These are phyloP conservation scores for Schwanniomyces vanrijiae DNA, from an alignment of 805 yeast species.

Conservation along the genomic window DNA sequence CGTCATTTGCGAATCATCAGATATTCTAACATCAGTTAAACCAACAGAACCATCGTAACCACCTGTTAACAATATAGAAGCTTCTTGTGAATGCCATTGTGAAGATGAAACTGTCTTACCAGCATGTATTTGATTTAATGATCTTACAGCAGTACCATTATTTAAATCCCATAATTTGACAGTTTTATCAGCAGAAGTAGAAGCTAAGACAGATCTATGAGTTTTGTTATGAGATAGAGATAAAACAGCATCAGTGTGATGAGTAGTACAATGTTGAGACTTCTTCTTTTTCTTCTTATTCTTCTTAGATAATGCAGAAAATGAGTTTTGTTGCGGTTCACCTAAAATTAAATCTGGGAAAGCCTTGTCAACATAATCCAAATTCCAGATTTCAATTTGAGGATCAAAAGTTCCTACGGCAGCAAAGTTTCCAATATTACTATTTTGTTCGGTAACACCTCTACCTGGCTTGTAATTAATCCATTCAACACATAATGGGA, in stretches of 20 bases:
- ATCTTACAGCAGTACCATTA: conserved; percentile 71
- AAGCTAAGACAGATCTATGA: conserved; percentile 83
- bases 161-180: conserved; percentile 94
- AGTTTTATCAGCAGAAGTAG: conserved; percentile 94
- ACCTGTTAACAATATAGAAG: conserved; percentile 77
- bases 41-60: conserved; percentile 88
- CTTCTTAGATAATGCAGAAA: conserved; percentile 40
- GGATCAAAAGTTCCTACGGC: conserved; percentile 98
- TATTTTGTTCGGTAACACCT: conserved; percentile 32
- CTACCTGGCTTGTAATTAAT: conserved; percentile 68
- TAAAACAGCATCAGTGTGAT: conserved; percentile 92
- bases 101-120: conserved; percentile 81
- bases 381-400: conserved; percentile 94
- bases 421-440: conserved; percentile 80
- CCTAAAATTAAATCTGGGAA: conserved; percentile 94
- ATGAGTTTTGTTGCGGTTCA: conserved; percentile 53
- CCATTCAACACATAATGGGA: conserved; percentile 98
- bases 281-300: conserved; percentile 49
- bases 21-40: conserved; percentile 80
- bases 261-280: conserved; percentile 59
- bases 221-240: conserved; percentile 79
- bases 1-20: conserved; percentile 57
- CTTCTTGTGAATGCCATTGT: conserved; percentile 76
- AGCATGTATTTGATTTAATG: conserved; percentile 69
- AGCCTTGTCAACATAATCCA: conserved; percentile 88